Base-by-base conservation (phyloP, 768 basidiomycete genomes). In the Boletus rubescentipes region DNA sequence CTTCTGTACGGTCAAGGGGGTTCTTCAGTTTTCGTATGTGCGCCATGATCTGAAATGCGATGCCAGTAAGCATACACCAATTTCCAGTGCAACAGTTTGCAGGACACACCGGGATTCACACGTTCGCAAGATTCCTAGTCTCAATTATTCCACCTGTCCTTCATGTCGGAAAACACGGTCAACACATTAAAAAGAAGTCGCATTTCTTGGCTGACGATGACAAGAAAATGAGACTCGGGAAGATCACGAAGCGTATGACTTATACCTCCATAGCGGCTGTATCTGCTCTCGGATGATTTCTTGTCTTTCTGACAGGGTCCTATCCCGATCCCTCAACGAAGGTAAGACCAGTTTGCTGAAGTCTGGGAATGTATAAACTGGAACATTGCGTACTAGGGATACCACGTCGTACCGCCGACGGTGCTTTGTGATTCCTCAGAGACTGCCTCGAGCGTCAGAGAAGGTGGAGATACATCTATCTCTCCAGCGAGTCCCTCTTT, bases 371-470 rank as follows among this genome's bases (percentile, higher is more conserved):
- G 9, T 5, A 9, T 53, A 9, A 61, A 18, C 16, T 7, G 15
- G 21, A 16, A 11, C 0, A 15, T 18, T n/a, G 18, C 1, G n/a
- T 21, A n/a, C 21, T 2, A 41, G 2, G 0, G 26, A n/a, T n/a
- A n/a, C n/a, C n/a, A n/a, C n/a, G 4, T 2, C 51, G 6, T 15
- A 63, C 62, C 62, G 6, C 64, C 62, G 5, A 63, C 62, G 14
- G 32, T 14, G 15, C 36, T 42, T 35, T 61, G 62, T 9, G 62
- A 55, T 37, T 63, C 49, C 8, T 53, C 62, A 43, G 62, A 38
- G 58, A 61, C 10, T 54, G 50, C 37, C 62, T 61, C 20, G 62
- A 63, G 15, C 46, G 55, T 53, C 62, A 64, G 8, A 64, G 51
- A 36, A 64, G 59, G 7, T 16, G 2, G 32, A 48, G 40, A 49